Evolutionary conservation across 129 eudicot genomes (phyloP).

Genomic region (Cynara cardunculus): DNA sequence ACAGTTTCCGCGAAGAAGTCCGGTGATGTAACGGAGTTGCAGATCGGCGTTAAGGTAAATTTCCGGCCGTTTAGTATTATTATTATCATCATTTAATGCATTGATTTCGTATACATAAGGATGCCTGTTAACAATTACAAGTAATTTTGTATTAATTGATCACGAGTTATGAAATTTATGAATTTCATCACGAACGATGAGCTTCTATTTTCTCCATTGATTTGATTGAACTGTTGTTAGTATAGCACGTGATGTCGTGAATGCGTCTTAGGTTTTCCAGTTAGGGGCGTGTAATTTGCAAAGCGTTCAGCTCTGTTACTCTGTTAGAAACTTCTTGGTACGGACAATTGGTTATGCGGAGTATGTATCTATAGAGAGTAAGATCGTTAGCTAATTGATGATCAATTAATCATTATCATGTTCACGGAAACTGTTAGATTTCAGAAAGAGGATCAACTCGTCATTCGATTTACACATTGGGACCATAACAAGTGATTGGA

Average conservation of each 20-base stretch:
- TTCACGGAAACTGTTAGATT: not conserved
- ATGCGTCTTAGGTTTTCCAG: not conserved
- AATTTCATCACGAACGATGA: conserved; percentile 2
- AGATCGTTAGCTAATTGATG: not conserved
- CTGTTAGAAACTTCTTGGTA: not conserved
- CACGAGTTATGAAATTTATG: not conserved
- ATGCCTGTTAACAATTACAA: not conserved
- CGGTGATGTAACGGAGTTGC: conserved; percentile 74
- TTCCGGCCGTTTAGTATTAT: not conserved
- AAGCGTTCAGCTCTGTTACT: not conserved
- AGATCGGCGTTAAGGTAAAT: conserved; percentile 95
- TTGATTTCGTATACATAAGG: not conserved
- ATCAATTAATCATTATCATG: not conserved
- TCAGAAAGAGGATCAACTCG: not conserved
- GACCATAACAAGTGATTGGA: not conserved
- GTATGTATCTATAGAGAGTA: not conserved
- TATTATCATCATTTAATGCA: not conserved
- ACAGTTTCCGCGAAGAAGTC: conserved; percentile 76
- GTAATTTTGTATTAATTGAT: not conserved
- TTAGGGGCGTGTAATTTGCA: not conserved
- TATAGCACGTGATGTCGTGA: not conserved
- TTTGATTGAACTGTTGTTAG: conserved; percentile 1
- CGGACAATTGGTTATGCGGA: not conserved
- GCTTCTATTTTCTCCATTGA: not conserved
- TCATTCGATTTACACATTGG: conserved; percentile 3